Evolutionary conservation across 1,284 basidiomycete species (phyloP).

Genomic region (Rhodotorula sp.): DNA sequence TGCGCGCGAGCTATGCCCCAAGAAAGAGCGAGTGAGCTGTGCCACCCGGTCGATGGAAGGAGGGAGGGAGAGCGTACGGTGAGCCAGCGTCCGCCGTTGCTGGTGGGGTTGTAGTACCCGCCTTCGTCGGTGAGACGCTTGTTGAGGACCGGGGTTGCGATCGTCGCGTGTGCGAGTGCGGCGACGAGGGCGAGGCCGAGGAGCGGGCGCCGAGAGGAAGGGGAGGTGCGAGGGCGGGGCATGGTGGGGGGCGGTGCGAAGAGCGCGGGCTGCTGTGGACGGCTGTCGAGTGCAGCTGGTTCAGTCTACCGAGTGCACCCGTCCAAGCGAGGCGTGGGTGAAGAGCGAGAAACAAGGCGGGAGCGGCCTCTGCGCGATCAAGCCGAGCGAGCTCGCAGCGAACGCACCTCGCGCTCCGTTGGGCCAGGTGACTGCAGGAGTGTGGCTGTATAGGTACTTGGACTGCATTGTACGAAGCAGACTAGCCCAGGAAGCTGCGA

Average conservation of each 20-base stretch:
- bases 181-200: neutral
- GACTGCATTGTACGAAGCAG: no score
- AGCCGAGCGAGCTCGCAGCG: no score
- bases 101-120: slow-evolving; percentile 58
- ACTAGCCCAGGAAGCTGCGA: no score
- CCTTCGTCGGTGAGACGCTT: slow-evolving; percentile 3
- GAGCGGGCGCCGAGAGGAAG: neutral
- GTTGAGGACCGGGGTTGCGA: neutral
- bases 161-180: neutral
- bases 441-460: no score
- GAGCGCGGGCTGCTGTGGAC: neutral
- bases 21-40: no score
- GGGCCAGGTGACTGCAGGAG: no score
- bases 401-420: no score
- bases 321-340: no score
- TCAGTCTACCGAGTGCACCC: no score
- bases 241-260: neutral
- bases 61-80: slow-evolving; percentile 20
- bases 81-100: slow-evolving; percentile 53
- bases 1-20: neutral
- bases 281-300: neutral
- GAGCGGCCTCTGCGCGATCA: no score
- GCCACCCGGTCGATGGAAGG: neutral
- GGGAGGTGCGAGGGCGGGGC: neutral
- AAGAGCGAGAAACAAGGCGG: no score